Evolutionary conservation across 306 rosid genomes (phyloP).

Genomic region (Styphnolobium japonicum): DNA sequence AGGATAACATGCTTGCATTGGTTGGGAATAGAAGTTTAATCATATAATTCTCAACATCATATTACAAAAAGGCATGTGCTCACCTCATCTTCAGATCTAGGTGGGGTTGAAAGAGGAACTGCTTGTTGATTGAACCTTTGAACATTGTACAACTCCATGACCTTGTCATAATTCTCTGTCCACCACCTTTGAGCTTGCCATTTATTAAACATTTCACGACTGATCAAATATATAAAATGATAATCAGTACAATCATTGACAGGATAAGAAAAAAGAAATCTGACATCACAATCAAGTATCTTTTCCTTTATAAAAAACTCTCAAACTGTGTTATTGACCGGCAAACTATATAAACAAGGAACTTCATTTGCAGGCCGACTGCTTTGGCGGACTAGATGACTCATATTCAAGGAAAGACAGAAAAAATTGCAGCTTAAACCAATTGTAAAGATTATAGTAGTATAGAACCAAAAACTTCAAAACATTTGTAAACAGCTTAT

Average conservation of each 20-base stretch:
- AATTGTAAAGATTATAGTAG: not conserved
- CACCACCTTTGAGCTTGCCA: constrained; percentile 99
- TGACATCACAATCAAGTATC: not conserved
- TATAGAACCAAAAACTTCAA: not conserved
- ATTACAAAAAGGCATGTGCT: constrained; percentile 23
- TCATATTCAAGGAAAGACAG: not conserved
- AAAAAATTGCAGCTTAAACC: not conserved
- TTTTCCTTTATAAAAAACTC: not conserved
- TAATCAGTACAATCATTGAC: constrained; percentile 24
- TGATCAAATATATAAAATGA: constrained; percentile 34
- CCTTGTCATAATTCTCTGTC: constrained; percentile 91
- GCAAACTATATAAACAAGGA: not conserved
- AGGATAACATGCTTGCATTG: not conserved
- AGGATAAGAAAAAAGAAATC: not conserved
- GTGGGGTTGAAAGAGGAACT: constrained; percentile 89
- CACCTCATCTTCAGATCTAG: constrained; percentile 89
- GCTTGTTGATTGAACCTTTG: constrained; percentile 83
- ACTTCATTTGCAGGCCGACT: not conserved
- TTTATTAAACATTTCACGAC: constrained; percentile 87
- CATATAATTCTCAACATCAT: not conserved
- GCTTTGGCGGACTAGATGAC: not conserved
- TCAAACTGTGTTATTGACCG: not conserved
- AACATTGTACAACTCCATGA: constrained; percentile 93
- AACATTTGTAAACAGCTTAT: not conserved
- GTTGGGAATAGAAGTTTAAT: not conserved